Base-by-base conservation (phyloP, 2,329 filamentous ascomycete genomes). In the Alternaria viburni region DNA sequence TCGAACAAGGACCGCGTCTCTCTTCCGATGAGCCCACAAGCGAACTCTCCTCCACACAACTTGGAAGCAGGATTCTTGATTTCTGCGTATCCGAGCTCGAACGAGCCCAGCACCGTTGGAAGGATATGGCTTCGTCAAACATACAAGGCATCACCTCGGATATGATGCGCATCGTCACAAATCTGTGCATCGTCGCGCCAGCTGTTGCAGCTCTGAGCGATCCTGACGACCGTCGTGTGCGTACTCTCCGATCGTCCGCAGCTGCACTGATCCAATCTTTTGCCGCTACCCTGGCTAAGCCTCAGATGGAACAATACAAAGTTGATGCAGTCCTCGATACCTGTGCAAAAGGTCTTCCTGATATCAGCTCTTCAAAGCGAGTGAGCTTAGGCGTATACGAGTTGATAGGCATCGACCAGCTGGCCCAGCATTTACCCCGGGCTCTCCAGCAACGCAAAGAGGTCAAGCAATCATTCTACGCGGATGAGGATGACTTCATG, bases 401-500 rank as follows among this genome's bases (percentile, higher is more conserved):
- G 26, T 59, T 70, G 25, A 65, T 67, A 8, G 76, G 82, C 63
- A 66, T 83, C 49, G 62, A 71, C 75, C 47, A 78, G 70, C 43
- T 81, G 60, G 56, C 76, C 68, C 64, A 60, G 44, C 65, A 79
- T 60, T 45, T 77, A 62, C 72, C 79, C 57, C 70, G 66, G 68
- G 74, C 75, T 32, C 59, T 82, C 6, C 66, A 61, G 13, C 62
- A 70, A 28, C 72, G 78, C 8, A 73, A 65, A 61, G 70, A 71
- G 5, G 59, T 71, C 12, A 79, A 75, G 25, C 71, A 77, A 23
- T 79, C 78, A 1, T 77, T 77, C 44, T 71, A 76, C 49, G 66
- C 65, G 9, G 74, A 76, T 57, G 74, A 82, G 5, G 79, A 83
- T 10, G 88, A 90, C 67, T 74, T 84, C 6, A 90, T 92, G 88